Conservation (phyloP, 2,329 filamentous ascomycete genomes). For the Plectosphaerella sp. region DNA sequence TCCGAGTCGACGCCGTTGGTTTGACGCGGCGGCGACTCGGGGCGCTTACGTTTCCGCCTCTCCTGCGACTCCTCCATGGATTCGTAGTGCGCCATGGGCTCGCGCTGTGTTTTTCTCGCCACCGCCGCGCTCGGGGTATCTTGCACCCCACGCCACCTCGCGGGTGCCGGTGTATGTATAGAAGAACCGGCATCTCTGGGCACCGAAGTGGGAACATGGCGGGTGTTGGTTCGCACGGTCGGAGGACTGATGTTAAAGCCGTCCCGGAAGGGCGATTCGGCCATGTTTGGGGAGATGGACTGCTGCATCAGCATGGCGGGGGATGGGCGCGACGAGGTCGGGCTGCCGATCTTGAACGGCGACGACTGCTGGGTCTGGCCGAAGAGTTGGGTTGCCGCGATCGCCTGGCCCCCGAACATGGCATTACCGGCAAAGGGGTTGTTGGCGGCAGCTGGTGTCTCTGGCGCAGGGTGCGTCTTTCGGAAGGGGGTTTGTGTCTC, state of each 20-base stretch:
- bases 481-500: conserved; percentile 23
- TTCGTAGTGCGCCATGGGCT: conserved; percentile 38
- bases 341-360: conserved; percentile 42
- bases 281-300: conserved; percentile 39
- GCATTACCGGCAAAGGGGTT: conserved; percentile 41
- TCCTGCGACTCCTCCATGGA: conserved; percentile 42
- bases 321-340: conserved; percentile 55
- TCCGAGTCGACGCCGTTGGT: conserved; percentile 26
- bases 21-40: conserved; percentile 11
- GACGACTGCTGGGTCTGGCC: conserved; percentile 50
- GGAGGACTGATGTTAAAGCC: conserved; percentile 43
- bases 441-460: conserved; percentile 44
- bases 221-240: conserved; percentile 18
- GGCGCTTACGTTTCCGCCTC: conserved; percentile 21
- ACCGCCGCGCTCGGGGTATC: background rate
- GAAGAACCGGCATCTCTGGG: conserved; percentile 19
- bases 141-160: background rate
- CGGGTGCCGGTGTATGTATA: background rate
- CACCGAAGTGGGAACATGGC: conserved; percentile 30
- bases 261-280: conserved; percentile 47
- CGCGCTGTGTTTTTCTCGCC: conserved; percentile 1
- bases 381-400: conserved; percentile 48
- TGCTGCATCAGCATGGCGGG: conserved; percentile 31
- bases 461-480: conserved; percentile 24
- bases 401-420: conserved; percentile 24